A percentile compares a stretch with the other conserved stretches of the same genome.
phyloP scores from a whole-genome alignment of 2,329 filamentous ascomycete genomes.

The Zymoseptoria ardabiliae region DNA sequence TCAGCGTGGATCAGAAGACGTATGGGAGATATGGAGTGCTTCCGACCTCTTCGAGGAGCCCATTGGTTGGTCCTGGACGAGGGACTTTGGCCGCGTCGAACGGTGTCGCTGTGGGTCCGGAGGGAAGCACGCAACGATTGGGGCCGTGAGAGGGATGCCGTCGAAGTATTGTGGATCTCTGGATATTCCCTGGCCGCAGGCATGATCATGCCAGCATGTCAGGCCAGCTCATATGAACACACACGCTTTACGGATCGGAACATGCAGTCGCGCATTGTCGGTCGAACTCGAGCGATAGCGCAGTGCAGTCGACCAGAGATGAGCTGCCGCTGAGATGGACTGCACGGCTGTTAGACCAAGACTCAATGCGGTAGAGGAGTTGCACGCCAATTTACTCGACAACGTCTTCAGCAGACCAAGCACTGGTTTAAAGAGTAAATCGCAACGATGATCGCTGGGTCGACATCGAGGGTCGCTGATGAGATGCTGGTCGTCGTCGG shows the following conservation, averaged over 20 bases:
- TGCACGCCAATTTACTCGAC: neutral
- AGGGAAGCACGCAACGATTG: conserved; percentile 59
- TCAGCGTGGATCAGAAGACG: conserved; percentile 92
- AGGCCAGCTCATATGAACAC: neutral
- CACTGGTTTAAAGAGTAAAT: neutral
- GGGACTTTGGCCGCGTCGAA: conserved; percentile 25
- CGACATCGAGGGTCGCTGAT: neutral
- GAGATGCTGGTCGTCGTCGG: neutral
- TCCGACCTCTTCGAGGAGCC: conserved; percentile 39
- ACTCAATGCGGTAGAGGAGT: neutral
- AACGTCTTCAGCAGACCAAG: neutral
- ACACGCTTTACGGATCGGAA: too few species aligned
- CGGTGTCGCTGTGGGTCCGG: conserved; percentile 49
- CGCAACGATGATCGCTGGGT: neutral
- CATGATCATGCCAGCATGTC: neutral
- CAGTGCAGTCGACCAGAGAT: neutral
- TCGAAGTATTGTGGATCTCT: neutral
- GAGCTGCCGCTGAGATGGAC: neutral
- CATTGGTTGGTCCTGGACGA: conserved; percentile 19
- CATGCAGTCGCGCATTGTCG: neutral
- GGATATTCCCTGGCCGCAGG: neutral
- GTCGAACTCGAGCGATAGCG: neutral
- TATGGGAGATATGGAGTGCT: conserved; percentile 88
- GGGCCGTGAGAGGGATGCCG: conserved; percentile 49
- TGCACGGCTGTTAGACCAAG: neutral